phyloP scores from a whole-genome alignment of 139 green algal genomes.

The Chloropicon primus region DNA sequence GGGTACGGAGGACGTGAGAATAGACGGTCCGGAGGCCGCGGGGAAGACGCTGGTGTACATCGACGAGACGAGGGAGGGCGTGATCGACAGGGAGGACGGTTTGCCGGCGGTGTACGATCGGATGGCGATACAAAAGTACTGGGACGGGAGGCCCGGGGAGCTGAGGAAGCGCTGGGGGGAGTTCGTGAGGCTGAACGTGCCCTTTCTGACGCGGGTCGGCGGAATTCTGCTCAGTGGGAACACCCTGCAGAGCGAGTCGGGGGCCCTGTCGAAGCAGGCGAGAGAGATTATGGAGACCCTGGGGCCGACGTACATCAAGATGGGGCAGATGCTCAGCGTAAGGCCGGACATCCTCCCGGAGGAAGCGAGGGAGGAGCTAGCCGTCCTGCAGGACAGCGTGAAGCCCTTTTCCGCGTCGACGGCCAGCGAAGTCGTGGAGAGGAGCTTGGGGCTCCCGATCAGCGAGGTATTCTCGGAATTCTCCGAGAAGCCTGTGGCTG shows the following conservation, averaged over 20 bases:
- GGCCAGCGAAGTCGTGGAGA: conserved; percentile 26
- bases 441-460: conserved; percentile 56
- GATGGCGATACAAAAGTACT: conserved; percentile 47
- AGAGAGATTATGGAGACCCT: conserved; percentile 32
- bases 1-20: not conserved
- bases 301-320: conserved; percentile 39
- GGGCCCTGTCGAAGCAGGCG: conserved; percentile 16
- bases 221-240: conserved; percentile 5
- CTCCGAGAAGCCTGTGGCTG: conserved; percentile 58
- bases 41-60: not conserved
- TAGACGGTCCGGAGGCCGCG: not conserved
- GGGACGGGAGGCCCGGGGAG: conserved; percentile 47
- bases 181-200: conserved; percentile 17
- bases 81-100: conserved; percentile 28
- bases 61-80: not conserved
- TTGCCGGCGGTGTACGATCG: conserved; percentile 64
- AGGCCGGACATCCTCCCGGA: conserved; percentile 77
- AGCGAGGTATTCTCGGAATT: conserved; percentile 71
- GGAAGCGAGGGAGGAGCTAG: conserved; percentile 63
- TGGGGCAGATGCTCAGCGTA: conserved; percentile 39
- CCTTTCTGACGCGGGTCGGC: conserved; percentile 20
- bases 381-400: conserved; percentile 48
- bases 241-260: conserved; percentile 2
- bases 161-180: conserved; percentile 20
- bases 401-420: conserved; percentile 26